Evolutionary conservation across 1,284 basidiomycete genomes (phyloP).

Genomic region (Xanthoconium separans): DNA sequence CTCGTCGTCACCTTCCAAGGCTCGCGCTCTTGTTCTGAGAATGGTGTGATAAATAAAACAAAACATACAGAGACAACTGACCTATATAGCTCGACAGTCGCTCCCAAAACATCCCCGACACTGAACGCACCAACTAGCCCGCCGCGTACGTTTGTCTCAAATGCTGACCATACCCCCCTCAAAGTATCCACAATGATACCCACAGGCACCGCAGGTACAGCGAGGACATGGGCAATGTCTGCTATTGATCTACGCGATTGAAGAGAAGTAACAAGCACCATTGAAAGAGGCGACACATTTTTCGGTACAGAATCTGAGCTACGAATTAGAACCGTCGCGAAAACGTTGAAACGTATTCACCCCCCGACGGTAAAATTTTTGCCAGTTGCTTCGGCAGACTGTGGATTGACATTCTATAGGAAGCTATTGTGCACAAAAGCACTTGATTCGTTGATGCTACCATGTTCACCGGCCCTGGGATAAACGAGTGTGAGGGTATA

Average conservation of each 20-base stretch:
- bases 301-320: slow-evolving; percentile 11
- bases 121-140: slow-evolving; percentile 32
- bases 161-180: slow-evolving; percentile 40
- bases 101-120: slow-evolving; percentile 50
- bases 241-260: slow-evolving; percentile 45
- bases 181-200: slow-evolving; percentile 45
- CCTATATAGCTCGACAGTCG: slow-evolving; percentile 58
- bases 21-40: slow-evolving; percentile 38
- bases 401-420: slow-evolving; percentile 46
- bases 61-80: slow-evolving; percentile 26
- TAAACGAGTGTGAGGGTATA: neutral
- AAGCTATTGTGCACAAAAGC: slow-evolving; percentile 51
- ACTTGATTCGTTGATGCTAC: slow-evolving; percentile 56
- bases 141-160: slow-evolving; percentile 39
- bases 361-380: slow-evolving; percentile 19
- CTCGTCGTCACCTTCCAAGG: slow-evolving; percentile 34
- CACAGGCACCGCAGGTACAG: slow-evolving; percentile 38
- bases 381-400: slow-evolving; percentile 41
- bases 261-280: slow-evolving; percentile 43
- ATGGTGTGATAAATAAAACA: slow-evolving; percentile 2
- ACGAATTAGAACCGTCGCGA: slow-evolving; percentile 11
- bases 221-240: slow-evolving; percentile 54
- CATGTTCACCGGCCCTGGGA: slow-evolving; percentile 48
- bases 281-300: slow-evolving; percentile 29
- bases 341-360: slow-evolving; percentile 13